Percentiles rank a stretch among this genome's conserved stretches.
These are phyloP conservation scores for Candida neerlandica DNA, from an alignment of 1,139 yeast species.

Conservation along the genomic window DNA sequence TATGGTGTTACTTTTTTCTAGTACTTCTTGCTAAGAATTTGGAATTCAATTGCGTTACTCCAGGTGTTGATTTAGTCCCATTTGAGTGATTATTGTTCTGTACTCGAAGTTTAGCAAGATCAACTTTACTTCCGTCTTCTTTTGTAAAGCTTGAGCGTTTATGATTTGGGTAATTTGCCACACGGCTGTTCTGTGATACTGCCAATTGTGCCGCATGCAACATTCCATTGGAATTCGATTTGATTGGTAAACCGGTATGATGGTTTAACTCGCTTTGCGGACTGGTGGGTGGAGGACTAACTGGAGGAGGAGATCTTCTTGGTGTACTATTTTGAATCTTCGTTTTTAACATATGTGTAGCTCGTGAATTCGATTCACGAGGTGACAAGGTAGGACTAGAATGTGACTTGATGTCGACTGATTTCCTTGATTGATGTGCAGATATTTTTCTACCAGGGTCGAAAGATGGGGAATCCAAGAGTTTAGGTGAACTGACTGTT, in stretches of 20 bases:
- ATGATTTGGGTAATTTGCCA: constrained; percentile 24
- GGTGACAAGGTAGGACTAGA: constrained; percentile 5
- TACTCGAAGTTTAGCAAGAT: background rate
- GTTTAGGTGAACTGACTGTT: constrained; percentile 24
- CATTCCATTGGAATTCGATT: constrained; percentile 26
- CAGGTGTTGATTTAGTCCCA: constrained; percentile 15
- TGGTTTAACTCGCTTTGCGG: constrained; percentile 26
- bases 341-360: constrained; percentile 11
- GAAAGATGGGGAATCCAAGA: constrained; percentile 29
- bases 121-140: constrained; percentile 24
- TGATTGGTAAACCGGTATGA: constrained; percentile 37
- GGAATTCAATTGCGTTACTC: constrained; percentile 44
- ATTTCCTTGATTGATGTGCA: background rate
- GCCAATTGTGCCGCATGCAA: constrained; percentile 51
- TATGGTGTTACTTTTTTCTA: constrained; percentile 27
- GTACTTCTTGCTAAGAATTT: constrained; percentile 47
- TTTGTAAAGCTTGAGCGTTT: constrained; percentile 43
- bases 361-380: constrained; percentile 2
- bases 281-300: constrained; percentile 28
- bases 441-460: background rate
- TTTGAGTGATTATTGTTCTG: constrained; percentile 6
- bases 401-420: background rate
- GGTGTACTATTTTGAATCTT: constrained; percentile 16
- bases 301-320: constrained; percentile 43
- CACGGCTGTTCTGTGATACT: constrained; percentile 37